Conservation (phyloP, 306 rosid genomes). For the Luffa aegyptiaca region DNA sequence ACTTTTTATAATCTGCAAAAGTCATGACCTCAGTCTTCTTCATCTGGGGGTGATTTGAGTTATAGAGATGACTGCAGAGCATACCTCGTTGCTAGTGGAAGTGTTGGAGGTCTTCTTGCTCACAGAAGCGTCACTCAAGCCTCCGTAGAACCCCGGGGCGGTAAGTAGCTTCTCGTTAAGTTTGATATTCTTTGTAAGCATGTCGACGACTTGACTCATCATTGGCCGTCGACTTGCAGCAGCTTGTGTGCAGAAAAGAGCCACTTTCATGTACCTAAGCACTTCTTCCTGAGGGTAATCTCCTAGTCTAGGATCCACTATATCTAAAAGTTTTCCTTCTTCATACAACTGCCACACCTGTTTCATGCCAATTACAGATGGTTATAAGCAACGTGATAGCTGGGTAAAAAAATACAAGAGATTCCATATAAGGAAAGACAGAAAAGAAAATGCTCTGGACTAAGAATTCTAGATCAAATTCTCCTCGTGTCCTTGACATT, state of each 20-base stretch:
- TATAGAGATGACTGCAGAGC: slow-evolving; percentile 28
- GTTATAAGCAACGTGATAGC: not conserved
- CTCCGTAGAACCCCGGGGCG: slow-evolving; percentile 65
- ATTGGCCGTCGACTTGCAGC: slow-evolving; percentile 62
- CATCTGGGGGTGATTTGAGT: slow-evolving; percentile 59
- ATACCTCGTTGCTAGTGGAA: slow-evolving; percentile 25
- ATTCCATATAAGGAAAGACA: not conserved
- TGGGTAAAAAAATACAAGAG: not conserved
- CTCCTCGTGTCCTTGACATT: not conserved
- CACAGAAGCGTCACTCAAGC: slow-evolving; percentile 25
- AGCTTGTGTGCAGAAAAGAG: slow-evolving; percentile 83
- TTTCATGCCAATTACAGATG: not conserved
- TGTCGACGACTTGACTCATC: slow-evolving; percentile 66
- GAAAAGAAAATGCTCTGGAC: not conserved
- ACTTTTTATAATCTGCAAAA: not conserved
- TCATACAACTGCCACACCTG: slow-evolving; percentile 92
- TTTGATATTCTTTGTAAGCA: slow-evolving; percentile 64
- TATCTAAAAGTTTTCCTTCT: slow-evolving; percentile 55
- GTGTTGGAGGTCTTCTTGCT: slow-evolving; percentile 16
- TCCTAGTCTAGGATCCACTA: slow-evolving; percentile 54
- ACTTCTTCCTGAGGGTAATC: slow-evolving; percentile 60
- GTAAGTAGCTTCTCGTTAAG: slow-evolving; percentile 66
- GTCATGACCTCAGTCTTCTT: slow-evolving; percentile 5
- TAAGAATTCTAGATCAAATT: not conserved
- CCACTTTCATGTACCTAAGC: slow-evolving; percentile 71